Evolutionary conservation across 768 basidiomycete species (phyloP), one percentile per base, ranked within the genome.

Genomic region (Auricularia sp.): DNA sequence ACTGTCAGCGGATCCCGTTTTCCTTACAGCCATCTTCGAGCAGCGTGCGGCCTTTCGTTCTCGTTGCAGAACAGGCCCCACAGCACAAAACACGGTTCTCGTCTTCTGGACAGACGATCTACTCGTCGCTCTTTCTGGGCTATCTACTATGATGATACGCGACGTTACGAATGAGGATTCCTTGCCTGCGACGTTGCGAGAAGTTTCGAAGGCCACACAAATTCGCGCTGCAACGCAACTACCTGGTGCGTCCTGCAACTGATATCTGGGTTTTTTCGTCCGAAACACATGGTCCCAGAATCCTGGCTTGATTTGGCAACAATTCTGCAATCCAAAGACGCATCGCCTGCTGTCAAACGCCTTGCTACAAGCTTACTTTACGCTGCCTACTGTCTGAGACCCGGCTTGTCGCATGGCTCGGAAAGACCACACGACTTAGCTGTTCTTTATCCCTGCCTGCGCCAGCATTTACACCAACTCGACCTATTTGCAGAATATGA

Each of bases 101-200:
- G 74, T 85, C 62, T 89, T 83, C 69, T 90, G 86, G 85, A 83
- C 83, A 10, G 88, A 91, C 65, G 75, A 81, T 61, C 64, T 89
- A 6, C 70, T 91, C 29, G 80, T 80, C 10, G 83, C 78, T 68
- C 70, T 90, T 5, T 78, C 81, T 37, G 76, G 80, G 61, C 72
- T 80, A 62, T 75, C 76, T 7, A 69, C 71, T 3, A 73, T 74
- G 8, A 63, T 71, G 45, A 65, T 45, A 62, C 51, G 62, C 29
- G 13, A 35, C 8, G 35, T 62, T 54, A 21, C 63, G 54, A 39
- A 29, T 34, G 14, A 24, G 59, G 62, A n/a, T 3, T 13, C 62
- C 64, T 63, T 67, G 66, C 51, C 68, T 71, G 45, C 67, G 67
- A 64, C 71, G 71, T 64, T 78, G 66, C 65, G 70, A 79, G 70